phyloP scores from a whole-genome alignment of 2,329 filamentous ascomycete genomes.

The Colletotrichum sp. region DNA sequence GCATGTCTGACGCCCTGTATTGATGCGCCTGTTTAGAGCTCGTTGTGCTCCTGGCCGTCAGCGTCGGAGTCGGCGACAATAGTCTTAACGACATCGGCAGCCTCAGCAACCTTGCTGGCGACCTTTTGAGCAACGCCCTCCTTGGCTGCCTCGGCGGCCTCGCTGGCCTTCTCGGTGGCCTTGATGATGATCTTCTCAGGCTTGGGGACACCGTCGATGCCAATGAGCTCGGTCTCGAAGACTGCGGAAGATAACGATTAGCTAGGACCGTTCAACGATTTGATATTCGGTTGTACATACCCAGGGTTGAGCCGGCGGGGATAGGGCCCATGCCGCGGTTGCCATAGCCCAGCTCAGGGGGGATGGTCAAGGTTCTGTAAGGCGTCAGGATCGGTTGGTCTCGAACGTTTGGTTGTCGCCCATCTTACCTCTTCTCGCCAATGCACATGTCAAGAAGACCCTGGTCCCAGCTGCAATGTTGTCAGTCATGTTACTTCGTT shows the following conservation, averaged over 20 bases:
- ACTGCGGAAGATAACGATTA: constrained; percentile 49
- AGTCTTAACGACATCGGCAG: constrained; percentile 57
- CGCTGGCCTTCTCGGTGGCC: constrained; percentile 40
- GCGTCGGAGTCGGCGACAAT: constrained; percentile 57
- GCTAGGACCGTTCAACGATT: neutral
- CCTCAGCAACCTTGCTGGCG: constrained; percentile 48
- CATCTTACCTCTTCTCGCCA: constrained; percentile 76
- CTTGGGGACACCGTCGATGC: constrained; percentile 74
- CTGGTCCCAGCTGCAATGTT: constrained; percentile 75
- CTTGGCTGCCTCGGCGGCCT: constrained; percentile 34
- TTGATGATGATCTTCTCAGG: constrained; percentile 52
- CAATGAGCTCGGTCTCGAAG: constrained; percentile 90
- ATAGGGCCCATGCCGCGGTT: constrained; percentile 79
- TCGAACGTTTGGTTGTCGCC: neutral
- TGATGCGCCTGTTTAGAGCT: constrained; percentile 47
- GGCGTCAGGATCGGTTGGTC: constrained; percentile 9
- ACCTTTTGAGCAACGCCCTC: constrained; percentile 50
- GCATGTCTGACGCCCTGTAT: neutral
- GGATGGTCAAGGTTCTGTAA: constrained; percentile 79
- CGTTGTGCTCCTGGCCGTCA: constrained; percentile 62
- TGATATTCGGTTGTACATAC: constrained; percentile 46
- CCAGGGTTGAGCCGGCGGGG: constrained; percentile 77
- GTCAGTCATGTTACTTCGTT: constrained; percentile 18
- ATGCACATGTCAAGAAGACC: constrained; percentile 94
- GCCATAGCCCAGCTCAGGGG: constrained; percentile 86